A percentile compares a stretch with the other conserved stretches of the same genome.
Evolutionary conservation across 2,329 filamentous ascomycete genomes (phyloP).

Genomic region (Pezicula carpinea): DNA sequence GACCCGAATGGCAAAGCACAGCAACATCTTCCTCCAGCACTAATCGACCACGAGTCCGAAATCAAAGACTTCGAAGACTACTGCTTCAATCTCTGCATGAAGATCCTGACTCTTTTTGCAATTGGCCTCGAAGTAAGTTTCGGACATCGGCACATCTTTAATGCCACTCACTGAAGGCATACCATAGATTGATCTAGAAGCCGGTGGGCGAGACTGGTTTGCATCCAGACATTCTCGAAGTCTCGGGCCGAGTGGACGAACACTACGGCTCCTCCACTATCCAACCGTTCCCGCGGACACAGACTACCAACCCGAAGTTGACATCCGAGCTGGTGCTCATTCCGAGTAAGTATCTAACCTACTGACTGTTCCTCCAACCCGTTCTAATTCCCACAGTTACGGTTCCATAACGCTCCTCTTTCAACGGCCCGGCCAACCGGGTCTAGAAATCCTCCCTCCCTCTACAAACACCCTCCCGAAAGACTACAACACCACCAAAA

Average conservation of each 20-base stretch:
- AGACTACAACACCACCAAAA: constrained; percentile 31
- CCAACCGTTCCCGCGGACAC: constrained; percentile 43
- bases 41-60: constrained; percentile 54
- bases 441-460: constrained; percentile 72
- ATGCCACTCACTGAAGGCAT: constrained; percentile 13
- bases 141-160: neutral
- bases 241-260: constrained; percentile 44
- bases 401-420: constrained; percentile 72
- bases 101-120: constrained; percentile 72
- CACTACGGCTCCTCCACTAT: constrained; percentile 64
- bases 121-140: constrained; percentile 60
- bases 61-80: constrained; percentile 63
- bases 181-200: constrained; percentile 17
- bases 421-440: constrained; percentile 77
- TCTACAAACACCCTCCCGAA: constrained; percentile 30
- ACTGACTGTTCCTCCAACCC: neutral
- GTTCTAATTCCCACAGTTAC: constrained; percentile 32
- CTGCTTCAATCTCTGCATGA: constrained; percentile 69
- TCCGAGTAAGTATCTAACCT: constrained; percentile 55
- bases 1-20: constrained; percentile 53
- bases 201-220: constrained; percentile 38
- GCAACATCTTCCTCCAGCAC: constrained; percentile 68
- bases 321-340: constrained; percentile 86
- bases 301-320: constrained; percentile 44
- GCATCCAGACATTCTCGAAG: constrained; percentile 52